Percentiles rank a stretch among this genome's conserved stretches.
phyloP scores from a whole-genome alignment of 148 eudicot genomes.

The Fagopyrum tataricum region DNA sequence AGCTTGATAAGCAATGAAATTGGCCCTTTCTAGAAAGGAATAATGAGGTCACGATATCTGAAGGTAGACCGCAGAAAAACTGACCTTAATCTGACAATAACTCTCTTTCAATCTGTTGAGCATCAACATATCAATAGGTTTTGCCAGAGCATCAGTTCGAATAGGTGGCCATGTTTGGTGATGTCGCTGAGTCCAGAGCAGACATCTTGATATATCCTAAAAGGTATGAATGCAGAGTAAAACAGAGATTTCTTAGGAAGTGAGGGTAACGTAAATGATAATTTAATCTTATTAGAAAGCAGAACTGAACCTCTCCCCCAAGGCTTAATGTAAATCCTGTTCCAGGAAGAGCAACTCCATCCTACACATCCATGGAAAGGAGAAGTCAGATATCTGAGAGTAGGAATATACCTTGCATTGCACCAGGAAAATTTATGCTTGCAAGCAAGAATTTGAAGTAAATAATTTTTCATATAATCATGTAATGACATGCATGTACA shows the following conservation, averaged over 20 bases:
- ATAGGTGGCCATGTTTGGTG: slow-evolving; percentile 99
- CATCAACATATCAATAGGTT: slow-evolving; percentile 82
- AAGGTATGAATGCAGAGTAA: not conserved
- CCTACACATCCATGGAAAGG: slow-evolving; percentile 37
- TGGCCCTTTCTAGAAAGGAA: not conserved
- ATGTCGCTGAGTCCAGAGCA: slow-evolving; percentile 98
- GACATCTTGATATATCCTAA: slow-evolving; percentile 96
- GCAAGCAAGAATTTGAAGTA: not conserved
- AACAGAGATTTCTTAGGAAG: slow-evolving; percentile 7
- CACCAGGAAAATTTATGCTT: not conserved
- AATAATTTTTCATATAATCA: not conserved
- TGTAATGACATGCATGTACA: not conserved
- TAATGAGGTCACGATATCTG: not conserved
- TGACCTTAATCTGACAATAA: slow-evolving; percentile 79
- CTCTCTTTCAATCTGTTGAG: slow-evolving; percentile 85
- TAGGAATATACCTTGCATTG: not conserved
- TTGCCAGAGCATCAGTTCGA: slow-evolving; percentile 78
- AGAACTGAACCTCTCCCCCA: slow-evolving; percentile 83
- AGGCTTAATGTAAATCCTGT: slow-evolving; percentile 70
- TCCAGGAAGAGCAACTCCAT: slow-evolving; percentile 81
- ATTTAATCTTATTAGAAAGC: not conserved
- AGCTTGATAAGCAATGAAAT: not conserved
- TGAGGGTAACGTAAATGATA: slow-evolving; percentile 12
- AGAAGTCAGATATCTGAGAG: not conserved
- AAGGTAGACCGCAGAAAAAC: slow-evolving; percentile 16